Percentiles rank a stretch among this genome's conserved stretches.
phyloP scores from a whole-genome alignment of 2,329 filamentous ascomycete species.

The Aureobasidium uvarum region DNA sequence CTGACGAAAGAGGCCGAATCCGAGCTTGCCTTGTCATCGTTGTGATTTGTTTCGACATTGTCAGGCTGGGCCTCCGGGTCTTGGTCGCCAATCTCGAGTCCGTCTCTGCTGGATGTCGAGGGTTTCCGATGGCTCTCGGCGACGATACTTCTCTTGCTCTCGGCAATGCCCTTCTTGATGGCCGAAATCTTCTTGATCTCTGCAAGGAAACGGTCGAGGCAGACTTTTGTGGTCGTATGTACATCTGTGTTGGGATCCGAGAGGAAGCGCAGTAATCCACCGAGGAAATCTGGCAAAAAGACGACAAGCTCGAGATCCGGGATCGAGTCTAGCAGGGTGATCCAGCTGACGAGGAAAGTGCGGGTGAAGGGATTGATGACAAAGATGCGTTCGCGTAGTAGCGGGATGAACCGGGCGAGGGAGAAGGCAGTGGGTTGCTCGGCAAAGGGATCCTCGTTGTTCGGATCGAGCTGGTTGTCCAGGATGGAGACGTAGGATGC shows the following conservation, averaged over 20 bases:
- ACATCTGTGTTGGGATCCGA: constrained; percentile 91
- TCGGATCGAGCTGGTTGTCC: constrained; percentile 57
- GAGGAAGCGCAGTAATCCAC: constrained; percentile 84
- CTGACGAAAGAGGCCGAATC: constrained; percentile 51
- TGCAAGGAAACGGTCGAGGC: constrained; percentile 82
- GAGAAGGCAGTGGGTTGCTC: constrained; percentile 73
- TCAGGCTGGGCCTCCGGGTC: constrained; percentile 39
- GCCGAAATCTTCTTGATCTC: constrained; percentile 94
- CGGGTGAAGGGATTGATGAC: constrained; percentile 93
- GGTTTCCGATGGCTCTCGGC: constrained; percentile 67
- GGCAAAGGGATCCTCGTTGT: constrained; percentile 41
- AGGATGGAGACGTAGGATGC: constrained; percentile 92
- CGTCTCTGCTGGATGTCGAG: constrained; percentile 59
- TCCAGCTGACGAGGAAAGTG: constrained; percentile 94
- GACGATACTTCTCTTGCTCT: constrained; percentile 67
- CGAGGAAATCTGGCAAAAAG: constrained; percentile 87
- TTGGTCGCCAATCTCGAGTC: constrained; percentile 56
- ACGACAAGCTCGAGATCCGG: constrained; percentile 93
- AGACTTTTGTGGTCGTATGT: constrained; percentile 86
- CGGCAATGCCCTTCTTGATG: constrained; percentile 86
- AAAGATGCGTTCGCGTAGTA: constrained; percentile 90
- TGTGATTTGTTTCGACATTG: constrained; percentile 50
- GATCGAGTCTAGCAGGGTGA: constrained; percentile 91
- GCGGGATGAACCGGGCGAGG: constrained; percentile 81
- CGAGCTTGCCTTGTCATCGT: constrained; percentile 52